Conservation (phyloP, 345 rosid genomes). For the Citrus sinensis region DNA sequence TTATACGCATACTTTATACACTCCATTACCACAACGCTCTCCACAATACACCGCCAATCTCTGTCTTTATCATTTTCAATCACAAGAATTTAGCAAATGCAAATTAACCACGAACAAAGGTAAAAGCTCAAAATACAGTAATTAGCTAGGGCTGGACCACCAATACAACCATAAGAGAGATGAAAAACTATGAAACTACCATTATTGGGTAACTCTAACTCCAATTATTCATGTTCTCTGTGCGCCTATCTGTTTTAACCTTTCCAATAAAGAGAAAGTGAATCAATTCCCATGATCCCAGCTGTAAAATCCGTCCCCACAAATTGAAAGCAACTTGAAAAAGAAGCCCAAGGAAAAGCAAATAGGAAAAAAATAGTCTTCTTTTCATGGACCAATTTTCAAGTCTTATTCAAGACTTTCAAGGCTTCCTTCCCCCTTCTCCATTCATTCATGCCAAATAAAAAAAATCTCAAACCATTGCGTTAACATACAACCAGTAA, state of each 20-base stretch:
- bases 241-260: not conserved
- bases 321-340: not conserved
- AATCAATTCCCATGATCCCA: not conserved
- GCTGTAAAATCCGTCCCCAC: not conserved
- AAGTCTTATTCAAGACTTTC: not conserved
- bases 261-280: slow-evolving; percentile 8
- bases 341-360: not conserved
- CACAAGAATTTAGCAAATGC: too few relatives aligned
- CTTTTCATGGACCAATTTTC: not conserved
- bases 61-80: too few relatives aligned
- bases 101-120: too few relatives aligned
- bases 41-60: too few relatives aligned
- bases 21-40: too few relatives aligned
- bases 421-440: not conserved
- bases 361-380: not conserved
- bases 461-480: not conserved
- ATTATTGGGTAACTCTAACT: not conserved
- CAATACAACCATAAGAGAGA: not conserved
- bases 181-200: not conserved
- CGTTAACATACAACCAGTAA: too few relatives aligned
- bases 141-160: not conserved
- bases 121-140: not conserved
- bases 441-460: not conserved
- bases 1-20: too few relatives aligned
- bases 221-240: slow-evolving; percentile 17